A percentile compares a stretch with the other conserved stretches of the same genome.
These are phyloP conservation scores for Ocimum tenuiflorum DNA, from an alignment of 257 asterid species.

Conservation along the genomic window DNA sequence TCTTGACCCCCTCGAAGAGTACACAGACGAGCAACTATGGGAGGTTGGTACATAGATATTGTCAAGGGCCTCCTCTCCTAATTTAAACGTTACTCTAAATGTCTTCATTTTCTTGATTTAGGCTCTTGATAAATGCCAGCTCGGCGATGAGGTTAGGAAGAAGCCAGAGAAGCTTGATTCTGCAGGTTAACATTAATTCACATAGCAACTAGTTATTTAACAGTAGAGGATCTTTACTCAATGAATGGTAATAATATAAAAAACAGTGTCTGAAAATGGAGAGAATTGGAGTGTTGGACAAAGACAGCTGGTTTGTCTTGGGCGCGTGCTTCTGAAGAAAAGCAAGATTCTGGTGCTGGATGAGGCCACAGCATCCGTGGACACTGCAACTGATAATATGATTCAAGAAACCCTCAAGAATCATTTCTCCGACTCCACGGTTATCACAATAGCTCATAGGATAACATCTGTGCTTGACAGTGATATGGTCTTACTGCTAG, in stretches of 20 bases:
- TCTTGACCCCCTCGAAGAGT: conserved; percentile 81
- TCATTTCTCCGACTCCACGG: conserved; percentile 60
- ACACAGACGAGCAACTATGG: conserved; percentile 81
- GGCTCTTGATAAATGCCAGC: conserved; percentile 95
- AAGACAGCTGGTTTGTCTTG: conserved; percentile 85
- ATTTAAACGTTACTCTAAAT: not conserved
- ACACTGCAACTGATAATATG: conserved; percentile 83
- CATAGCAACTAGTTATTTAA: too few relatives aligned
- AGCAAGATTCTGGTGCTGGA: conserved; percentile 83
- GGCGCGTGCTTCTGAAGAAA: conserved; percentile 85
- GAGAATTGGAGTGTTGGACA: conserved; percentile 98
- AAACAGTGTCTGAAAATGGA: conserved; percentile 89
- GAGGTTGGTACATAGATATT: conserved; percentile 44
- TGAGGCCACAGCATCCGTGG: conserved; percentile 97
- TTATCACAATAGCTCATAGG: conserved; percentile 82
- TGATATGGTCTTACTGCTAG: conserved; percentile 45
- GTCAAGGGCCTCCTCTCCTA: not conserved
- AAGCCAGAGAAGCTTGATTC: conserved; percentile 74
- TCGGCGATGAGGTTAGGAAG: conserved; percentile 76
- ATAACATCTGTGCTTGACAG: conserved; percentile 82
- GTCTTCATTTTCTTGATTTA: conserved; percentile 17
- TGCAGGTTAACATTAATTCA: conserved; percentile 66
- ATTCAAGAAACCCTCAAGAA: conserved; percentile 68
- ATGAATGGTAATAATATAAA: too few relatives aligned
- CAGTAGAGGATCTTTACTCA: too few relatives aligned